Evolutionary conservation across 768 basidiomycete species (phyloP).

Genomic region (Pisolithus sp.): DNA sequence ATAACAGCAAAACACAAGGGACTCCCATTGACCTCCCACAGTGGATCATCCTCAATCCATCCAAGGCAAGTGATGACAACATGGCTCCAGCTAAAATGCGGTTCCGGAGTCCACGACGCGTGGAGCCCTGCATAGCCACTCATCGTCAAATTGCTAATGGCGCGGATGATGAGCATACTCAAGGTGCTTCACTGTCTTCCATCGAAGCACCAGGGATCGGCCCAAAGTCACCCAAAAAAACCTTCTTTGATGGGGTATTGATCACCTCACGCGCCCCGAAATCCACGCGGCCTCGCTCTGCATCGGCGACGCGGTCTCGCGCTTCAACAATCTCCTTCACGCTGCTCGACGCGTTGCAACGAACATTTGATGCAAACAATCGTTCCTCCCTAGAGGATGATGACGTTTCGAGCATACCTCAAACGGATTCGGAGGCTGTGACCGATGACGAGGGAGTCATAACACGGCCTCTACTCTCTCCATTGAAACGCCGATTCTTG

Average conservation of each 20-base stretch:
- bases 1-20: too few relatives aligned
- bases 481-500: constrained; percentile 3
- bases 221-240: constrained; percentile 8
- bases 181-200: too few relatives aligned
- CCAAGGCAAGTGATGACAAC: too few relatives aligned
- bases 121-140: too few relatives aligned
- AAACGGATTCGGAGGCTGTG: constrained; percentile 15
- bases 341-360: constrained; percentile 19
- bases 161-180: too few relatives aligned
- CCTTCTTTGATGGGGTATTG: constrained; percentile 19
- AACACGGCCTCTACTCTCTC: constrained; percentile 8
- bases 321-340: constrained; percentile 2
- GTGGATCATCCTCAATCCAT: too few relatives aligned
- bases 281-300: background rate
- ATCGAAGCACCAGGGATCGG: background rate
- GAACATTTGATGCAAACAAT: constrained; percentile 23
- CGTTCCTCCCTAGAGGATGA: background rate
- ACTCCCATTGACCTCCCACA: too few relatives aligned
- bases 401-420: constrained; percentile 3
- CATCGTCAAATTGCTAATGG: too few relatives aligned
- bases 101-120: too few relatives aligned
- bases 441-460: constrained; percentile 17
- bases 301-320: background rate
- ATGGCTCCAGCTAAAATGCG: too few relatives aligned
- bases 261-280: constrained; percentile 11